phyloP scores from a whole-genome alignment of 805 yeast genomes.

The Huiozyma sinensis region DNA sequence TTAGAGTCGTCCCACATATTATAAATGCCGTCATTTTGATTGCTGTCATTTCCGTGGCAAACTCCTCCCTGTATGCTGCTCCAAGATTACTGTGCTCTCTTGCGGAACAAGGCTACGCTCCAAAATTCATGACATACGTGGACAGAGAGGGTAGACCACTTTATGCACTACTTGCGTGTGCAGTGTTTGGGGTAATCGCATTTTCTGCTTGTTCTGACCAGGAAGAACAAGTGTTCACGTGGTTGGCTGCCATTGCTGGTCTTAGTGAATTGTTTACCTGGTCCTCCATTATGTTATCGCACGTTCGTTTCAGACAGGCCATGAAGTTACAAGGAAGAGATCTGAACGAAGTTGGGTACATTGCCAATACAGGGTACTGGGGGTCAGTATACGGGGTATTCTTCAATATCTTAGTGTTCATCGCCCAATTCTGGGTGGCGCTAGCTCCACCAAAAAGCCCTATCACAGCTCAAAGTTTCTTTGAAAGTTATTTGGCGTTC shows the following conservation, averaged over 20 bases:
- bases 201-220: conserved; percentile 47
- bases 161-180: conserved; percentile 40
- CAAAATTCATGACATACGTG: conserved; percentile 39
- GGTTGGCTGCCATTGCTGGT: conserved; percentile 52
- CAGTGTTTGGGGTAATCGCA: conserved; percentile 45
- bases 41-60: conserved; percentile 68
- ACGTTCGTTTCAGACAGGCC: conserved; percentile 46
- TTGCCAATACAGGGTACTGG: conserved; percentile 37
- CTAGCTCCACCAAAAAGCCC: conserved; percentile 40
- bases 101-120: conserved; percentile 63
- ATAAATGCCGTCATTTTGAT: conserved; percentile 66
- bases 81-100: conserved; percentile 60
- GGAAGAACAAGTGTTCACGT: conserved; percentile 43
- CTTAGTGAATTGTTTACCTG: conserved; percentile 50
- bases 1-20: conserved; percentile 55
- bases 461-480: conserved; percentile 34
- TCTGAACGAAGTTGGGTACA: conserved; percentile 38
- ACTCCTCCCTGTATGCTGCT: conserved; percentile 63
- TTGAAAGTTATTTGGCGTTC: conserved; percentile 42
- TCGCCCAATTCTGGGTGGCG: conserved; percentile 57
- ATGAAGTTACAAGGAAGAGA: conserved; percentile 39
- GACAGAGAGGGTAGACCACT: conserved; percentile 53
- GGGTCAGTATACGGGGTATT: conserved; percentile 43
- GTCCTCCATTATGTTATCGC: conserved; percentile 43
- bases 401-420: conserved; percentile 38